These are phyloP conservation scores for Lenzites betulinus DNA, from an alignment of 768 basidiomycete genomes.

Conservation along the genomic window DNA sequence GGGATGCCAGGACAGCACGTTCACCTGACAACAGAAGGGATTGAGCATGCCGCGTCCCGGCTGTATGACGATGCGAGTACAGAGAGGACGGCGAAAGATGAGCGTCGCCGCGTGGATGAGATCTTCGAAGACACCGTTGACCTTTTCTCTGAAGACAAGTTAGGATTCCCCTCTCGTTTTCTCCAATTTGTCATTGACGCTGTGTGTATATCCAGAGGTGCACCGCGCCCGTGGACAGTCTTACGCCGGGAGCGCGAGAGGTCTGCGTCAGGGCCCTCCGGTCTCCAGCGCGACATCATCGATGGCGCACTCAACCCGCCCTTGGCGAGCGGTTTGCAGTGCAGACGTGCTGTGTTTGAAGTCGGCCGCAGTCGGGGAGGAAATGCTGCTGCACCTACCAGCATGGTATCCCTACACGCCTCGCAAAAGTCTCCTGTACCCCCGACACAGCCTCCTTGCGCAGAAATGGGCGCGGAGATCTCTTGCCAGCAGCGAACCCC, in stretches of 20 bases:
- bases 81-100: background rate
- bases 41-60: background rate
- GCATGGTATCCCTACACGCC: background rate
- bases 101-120: background rate
- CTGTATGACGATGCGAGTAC: background rate
- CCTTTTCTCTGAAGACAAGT: conserved; percentile 1
- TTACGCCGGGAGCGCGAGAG: background rate
- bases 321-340: background rate
- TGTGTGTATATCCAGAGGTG: background rate
- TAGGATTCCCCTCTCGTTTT: too few relatives aligned
- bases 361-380: conserved; percentile 6
- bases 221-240: background rate
- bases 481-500: too few relatives aligned
- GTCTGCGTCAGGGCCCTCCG: background rate
- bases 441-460: too few relatives aligned
- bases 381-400: background rate
- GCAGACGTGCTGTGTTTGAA: background rate
- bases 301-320: background rate
- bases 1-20: background rate
- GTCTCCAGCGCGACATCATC: background rate
- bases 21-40: background rate
- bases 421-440: too few relatives aligned
- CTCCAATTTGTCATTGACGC: background rate
- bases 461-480: too few relatives aligned
- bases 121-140: background rate